phyloP scores from a whole-genome alignment of 768 basidiomycete species.

The Termitomyces sp. region DNA sequence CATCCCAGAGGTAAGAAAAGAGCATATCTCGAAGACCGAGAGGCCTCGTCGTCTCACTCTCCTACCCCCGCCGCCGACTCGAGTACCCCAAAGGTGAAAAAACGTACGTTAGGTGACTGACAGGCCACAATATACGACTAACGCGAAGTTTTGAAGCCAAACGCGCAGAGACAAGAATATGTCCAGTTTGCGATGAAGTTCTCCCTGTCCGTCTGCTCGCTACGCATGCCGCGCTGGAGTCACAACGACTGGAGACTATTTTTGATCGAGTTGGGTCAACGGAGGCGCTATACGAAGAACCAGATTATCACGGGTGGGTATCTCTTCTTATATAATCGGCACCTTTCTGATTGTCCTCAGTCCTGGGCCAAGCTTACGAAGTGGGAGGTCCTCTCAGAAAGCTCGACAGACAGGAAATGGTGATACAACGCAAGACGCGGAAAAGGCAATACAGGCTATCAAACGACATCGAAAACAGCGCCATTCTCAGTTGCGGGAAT shows the following conservation, averaged over 20 bases:
- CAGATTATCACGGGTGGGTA: conserved; percentile 53
- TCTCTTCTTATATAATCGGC: neutral
- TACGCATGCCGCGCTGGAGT: conserved; percentile 62
- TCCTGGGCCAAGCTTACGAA: conserved; percentile 32
- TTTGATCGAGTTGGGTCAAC: conserved; percentile 59
- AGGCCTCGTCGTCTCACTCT: conserved; percentile 32
- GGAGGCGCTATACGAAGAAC: conserved; percentile 50
- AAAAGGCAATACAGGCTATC: conserved; percentile 58
- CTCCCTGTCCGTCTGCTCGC: conserved; percentile 73
- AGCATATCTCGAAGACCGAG: conserved; percentile 28
- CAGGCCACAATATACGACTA: neutral
- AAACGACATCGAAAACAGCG: conserved; percentile 69
- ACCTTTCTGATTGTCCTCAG: conserved; percentile 14
- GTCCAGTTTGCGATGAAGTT: conserved; percentile 70
- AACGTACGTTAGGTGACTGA: conserved; percentile 37
- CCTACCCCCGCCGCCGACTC: conserved; percentile 26
- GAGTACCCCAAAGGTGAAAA: conserved; percentile 36
- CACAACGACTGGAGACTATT: conserved; percentile 66
- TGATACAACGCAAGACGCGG: conserved; percentile 35
- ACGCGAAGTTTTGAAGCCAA: conserved; percentile 40
- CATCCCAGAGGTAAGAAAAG: conserved; percentile 48
- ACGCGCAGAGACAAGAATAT: conserved; percentile 70
- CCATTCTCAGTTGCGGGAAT: conserved; percentile 61
- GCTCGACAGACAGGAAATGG: conserved; percentile 36
- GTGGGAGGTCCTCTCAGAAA: conserved; percentile 34